Evolutionary conservation across 176 grass and related monocot species (phyloP), one percentile per base, ranked within the genome.

Genomic region (Bonia amplexicaulis): DNA sequence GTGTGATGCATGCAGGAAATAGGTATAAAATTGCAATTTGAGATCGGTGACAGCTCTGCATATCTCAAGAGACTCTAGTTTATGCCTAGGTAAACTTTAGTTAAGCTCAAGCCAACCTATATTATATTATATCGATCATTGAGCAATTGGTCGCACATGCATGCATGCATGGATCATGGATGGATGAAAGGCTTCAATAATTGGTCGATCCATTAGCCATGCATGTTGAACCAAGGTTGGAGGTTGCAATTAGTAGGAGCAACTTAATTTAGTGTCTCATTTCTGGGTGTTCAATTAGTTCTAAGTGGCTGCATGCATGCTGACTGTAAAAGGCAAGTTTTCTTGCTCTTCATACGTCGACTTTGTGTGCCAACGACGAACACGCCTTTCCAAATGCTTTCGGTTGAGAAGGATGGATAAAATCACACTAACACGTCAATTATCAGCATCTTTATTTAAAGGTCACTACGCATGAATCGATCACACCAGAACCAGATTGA

Each of bases 111-210:
- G 71, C 5, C 25, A 82, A 64, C 49, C 39, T 39, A 49, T 75
- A 35, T 37, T 69, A 37, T 54, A 25, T 65, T 27, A 65, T 66
- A 49, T 66, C n/a, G n/a, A n/a, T n/a, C 10, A 6, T 45, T 6
- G 23, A 25, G 48, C 66, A 87, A 90, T 58, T 83, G 69, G 84
- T n/a, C n/a, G 27, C 79, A 73, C 22, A 78, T 73, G 69, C 58
- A 7, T 84, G 15, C 17, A 37, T 4, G 70, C 48, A 71, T 80
- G 41, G n/a, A n/a, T n/a, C 9, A 84, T 76, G 71, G 59, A 75
- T 87, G 71, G 27, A 63, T 31, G 48, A 77, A 77, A 78, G 55
- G 73, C 23, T 66, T 74, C 84, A 87, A 90, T 90, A 87, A 87
- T 90, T 87, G 74, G 31, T 3, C 27, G 13, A 25, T 22, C 12